Base-by-base conservation (phyloP, 148 eudicot species). In the Fagopyrum esculentum region DNA sequence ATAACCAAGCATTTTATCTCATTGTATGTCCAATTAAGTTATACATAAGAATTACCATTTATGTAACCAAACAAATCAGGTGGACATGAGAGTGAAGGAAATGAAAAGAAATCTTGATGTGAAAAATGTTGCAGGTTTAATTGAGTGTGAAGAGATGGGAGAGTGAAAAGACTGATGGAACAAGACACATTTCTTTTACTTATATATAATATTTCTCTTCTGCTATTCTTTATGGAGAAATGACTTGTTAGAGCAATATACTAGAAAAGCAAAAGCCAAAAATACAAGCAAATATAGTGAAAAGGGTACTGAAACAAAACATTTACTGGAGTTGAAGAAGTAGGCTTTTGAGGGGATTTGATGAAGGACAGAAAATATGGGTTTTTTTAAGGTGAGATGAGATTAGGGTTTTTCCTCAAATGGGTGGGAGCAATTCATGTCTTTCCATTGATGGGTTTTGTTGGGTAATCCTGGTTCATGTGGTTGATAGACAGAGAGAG, bases 111-210 rank as follows among this genome's bases (percentile, higher is more conserved):
- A 44, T 61, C 69, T 30, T 63, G 69, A 30, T 63, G 69, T 63
- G 43, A 43, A 30, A 30, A 63, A 29, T 63, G 35, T 19, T 59
- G 66, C 66, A 59, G 47, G 40, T 66, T 35, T 13, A 40, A 43
- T 40, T 64, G 47, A 66, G 71, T 66, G 19, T 66, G 71, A 66
- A 66, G 71, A 66, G 71, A 66, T 30, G 69, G 44, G 69, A 13
- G 69, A 13, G 69, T 66, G 71, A 66, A n/a, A 66, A 66, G 71
- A 66, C 9, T 66, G 71, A 66, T 66, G 45, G 71, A 66, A 66
- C 71, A 66, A 66, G 8, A 40, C 71, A 66, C 71, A 16, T 35
- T 66, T 66, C 5, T 12, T 40, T 9, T 12, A 61, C 3, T 26
- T 61, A 8, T 55, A 16, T 16, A 0, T 29, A 0, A 0, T 7